Evolutionary conservation across 768 basidiomycete species (phyloP), one percentile per base, ranked within the genome.

Genomic region (Russula lepida): DNA sequence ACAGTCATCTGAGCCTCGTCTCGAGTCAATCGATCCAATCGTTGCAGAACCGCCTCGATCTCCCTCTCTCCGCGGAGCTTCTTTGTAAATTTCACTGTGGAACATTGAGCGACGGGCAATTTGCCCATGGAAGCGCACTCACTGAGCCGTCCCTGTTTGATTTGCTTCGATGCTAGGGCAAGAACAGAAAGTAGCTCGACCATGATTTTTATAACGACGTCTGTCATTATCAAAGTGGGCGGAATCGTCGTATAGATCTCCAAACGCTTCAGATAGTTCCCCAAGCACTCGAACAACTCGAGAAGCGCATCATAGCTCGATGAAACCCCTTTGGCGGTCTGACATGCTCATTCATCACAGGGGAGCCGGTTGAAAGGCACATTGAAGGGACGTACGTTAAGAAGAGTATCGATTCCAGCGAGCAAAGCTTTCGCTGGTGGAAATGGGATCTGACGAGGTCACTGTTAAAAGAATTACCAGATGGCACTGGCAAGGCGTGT

Each of bases 111-210:
- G 9, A 43, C 9, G 13, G 2, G 17, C 0, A 37, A n/a, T 27
- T 3, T 15, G 27, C 3, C 11, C 0, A 1, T 13, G 17, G 28
- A 8, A 1, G 2, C 1, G 9, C 3, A 13, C 59, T 48, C n/a
- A 60, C 59, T 54, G 15, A 60, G 6, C 4, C 53, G 27, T 1
- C 59, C 59, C 11, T 60, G 35, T 7, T 58, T 41, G 7, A 58
- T 44, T 9, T 51, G 49, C 30, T 58, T 58, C 6, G 57, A 50
- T 3, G 49, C 49, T 11, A 44, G 43, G 43, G 43, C 23, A 47
- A 47, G 46, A 6, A 47, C 46, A 0, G 46, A 47, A 13, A 47
- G 46, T 17, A 47, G 2, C 8, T 47, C 25, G 1, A 25, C 46
- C 46, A 27, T 47, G 1, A 47, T 47, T 27, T 47, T 47, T 21